Conservation (phyloP, 2,329 filamentous ascomycete species). For the Penicillium aurantiogriseum region DNA sequence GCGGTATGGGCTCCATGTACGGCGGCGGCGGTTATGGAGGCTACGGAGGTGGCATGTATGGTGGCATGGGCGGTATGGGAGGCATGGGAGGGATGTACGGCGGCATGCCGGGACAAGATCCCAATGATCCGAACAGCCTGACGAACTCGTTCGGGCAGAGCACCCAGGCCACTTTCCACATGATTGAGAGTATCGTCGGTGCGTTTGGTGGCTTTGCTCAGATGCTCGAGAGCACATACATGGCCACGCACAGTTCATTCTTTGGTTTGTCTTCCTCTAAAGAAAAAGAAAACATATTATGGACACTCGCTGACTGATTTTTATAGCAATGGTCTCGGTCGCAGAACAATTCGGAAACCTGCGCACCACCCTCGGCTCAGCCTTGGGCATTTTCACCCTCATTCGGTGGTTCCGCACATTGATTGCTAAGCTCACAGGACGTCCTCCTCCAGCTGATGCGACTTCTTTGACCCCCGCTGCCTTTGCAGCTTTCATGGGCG, state of each 20-base stretch:
- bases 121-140: constrained; percentile 87
- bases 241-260: constrained; percentile 98
- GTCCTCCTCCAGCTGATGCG: constrained; percentile 82
- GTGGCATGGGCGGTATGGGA: constrained; percentile 47
- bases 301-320: constrained; percentile 15
- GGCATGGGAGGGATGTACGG: constrained; percentile 49
- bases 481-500: constrained; percentile 85
- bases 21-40: constrained; percentile 32
- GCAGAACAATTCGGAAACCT: constrained; percentile 95
- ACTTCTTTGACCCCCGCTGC: constrained; percentile 83
- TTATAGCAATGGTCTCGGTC: constrained; percentile 89
- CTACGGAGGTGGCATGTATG: constrained; percentile 27
- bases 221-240: constrained; percentile 99
- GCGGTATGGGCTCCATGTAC: constrained; percentile 42
- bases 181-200: constrained; percentile 94
- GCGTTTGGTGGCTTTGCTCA: constrained; percentile 97
- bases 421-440: constrained; percentile 87
- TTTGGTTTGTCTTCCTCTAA: constrained; percentile 66
- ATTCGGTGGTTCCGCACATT: constrained; percentile 92
- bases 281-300: constrained; percentile 3
- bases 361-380: constrained; percentile 86
- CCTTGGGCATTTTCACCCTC: constrained; percentile 91
- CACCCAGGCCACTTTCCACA: constrained; percentile 95
- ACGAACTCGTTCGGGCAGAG: constrained; percentile 94
- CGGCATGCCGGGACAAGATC: constrained; percentile 57